Evolutionary conservation across 345 rosid species (phyloP), one percentile per base, ranked within the genome.

Genomic region (Turnera subulata): DNA sequence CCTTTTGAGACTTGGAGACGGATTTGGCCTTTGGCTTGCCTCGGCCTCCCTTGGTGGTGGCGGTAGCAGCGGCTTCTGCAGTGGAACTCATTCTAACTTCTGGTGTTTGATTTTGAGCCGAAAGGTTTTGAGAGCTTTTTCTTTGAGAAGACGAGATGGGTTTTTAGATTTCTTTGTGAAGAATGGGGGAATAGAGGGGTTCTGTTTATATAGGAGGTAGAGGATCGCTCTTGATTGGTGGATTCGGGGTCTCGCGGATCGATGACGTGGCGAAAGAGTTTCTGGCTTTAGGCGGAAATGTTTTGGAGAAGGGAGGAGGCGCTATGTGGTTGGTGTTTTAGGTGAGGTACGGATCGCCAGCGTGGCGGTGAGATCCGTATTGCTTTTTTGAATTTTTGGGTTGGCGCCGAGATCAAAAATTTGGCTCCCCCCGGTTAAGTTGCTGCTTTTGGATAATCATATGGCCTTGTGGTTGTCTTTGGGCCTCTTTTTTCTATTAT

Each of bases 291-390:
- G n/a, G 45, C 26, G 19, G 32, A 0, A 56, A 18, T 29, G 12
- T 21, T 14, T 17, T 7, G 2, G 2, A 9, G 2, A 16, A 6
- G 22, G 21, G 29, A 15, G 40, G 11, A 53, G 55, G 33, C 14
- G 49, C 5, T 21, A 6, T 59, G 23, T 74, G 61, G 74, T 72
- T 82, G 79, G 80, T 46, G 14, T 0, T 10, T 1, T 7, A 3
- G 6, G 2, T 11, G 5, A 63, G 40, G 56, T 59, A 46, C 45
- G 75, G 85, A 81, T 79, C 2, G 72, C 61, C 70, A 64, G 14
- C 76, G 29, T 75, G 81, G 76, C 52, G 2, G 11, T 6, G 1
- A 20, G 13, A 21, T 54, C 13, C 8, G 17, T 5, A 1, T 37
- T 19, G 14, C 10, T 1, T 11, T 38, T 19, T 37, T 5, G 5